These are phyloP conservation scores for Candida krabiensis DNA, from an alignment of 805 yeast species.

Conservation along the genomic window DNA sequence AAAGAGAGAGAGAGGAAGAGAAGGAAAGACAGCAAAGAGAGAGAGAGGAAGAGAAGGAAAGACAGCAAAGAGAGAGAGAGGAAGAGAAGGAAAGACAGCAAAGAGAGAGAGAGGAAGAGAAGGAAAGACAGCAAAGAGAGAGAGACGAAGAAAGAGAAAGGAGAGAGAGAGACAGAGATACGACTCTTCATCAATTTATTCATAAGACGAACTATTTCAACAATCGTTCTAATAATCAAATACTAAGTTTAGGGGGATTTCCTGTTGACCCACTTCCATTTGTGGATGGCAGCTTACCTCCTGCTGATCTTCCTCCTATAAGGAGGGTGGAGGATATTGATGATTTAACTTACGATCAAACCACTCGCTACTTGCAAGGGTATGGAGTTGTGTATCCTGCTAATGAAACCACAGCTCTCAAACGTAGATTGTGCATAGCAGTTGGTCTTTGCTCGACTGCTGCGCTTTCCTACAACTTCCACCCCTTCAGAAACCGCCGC, in stretches of 20 bases:
- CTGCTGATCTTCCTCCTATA: neutral
- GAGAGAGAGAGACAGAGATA: too few species aligned
- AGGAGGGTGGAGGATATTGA: neutral
- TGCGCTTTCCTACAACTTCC: neutral
- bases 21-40: too few species aligned
- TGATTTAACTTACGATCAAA: neutral
- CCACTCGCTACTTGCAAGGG: neutral
- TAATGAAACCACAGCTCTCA: neutral
- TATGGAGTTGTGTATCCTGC: neutral
- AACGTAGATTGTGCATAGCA: neutral
- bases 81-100: too few species aligned
- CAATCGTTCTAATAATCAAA: neutral
- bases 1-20: too few species aligned
- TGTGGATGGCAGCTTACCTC: neutral
- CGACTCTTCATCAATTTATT: neutral
- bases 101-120: too few species aligned
- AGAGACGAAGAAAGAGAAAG: too few species aligned
- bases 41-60: too few species aligned
- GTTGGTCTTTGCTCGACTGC: neutral
- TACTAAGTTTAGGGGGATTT: neutral
- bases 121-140: too few species aligned
- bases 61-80: too few species aligned
- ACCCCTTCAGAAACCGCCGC: neutral
- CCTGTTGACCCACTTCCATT: neutral
- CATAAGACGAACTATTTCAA: neutral